A percentile compares a stretch with the other conserved stretches of the same genome.
These are phyloP conservation scores for Neopestalotiopsis clavispora DNA, from an alignment of 2,329 filamentous ascomycete species.

Conservation along the genomic window DNA sequence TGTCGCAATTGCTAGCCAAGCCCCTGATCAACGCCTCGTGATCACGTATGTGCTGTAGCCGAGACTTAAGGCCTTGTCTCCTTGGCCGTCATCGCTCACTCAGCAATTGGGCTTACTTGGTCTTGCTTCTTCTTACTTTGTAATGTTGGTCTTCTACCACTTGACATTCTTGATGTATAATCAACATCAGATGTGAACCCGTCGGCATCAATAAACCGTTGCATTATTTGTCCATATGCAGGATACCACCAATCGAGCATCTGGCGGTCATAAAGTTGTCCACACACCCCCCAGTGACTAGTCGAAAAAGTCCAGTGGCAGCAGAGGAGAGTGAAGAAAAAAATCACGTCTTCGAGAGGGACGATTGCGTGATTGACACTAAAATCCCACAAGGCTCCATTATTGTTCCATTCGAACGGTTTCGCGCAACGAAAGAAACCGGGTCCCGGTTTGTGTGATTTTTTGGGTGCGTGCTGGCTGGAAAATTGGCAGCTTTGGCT, in stretches of 20 bases:
- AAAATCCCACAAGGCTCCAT: conserved; percentile 3
- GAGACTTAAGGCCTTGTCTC: not conserved
- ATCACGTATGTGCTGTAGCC: not conserved
- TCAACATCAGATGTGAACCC: not conserved
- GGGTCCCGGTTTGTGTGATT: conserved; percentile 14
- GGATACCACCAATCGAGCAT: not conserved
- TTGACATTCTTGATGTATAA: not conserved
- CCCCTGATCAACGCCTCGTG: not conserved
- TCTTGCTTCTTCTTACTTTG: not conserved
- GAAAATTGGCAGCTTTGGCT: conserved; percentile 1
- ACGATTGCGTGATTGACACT: conserved; percentile 20
- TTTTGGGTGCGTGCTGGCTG: not conserved
- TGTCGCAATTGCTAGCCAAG: conserved; percentile 7
- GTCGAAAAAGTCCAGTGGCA: not conserved
- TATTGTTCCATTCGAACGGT: conserved; percentile 14
- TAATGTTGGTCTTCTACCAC: too few relatives aligned
- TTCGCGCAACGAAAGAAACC: not conserved
- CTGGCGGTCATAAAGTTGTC: not conserved
- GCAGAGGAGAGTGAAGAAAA: not conserved
- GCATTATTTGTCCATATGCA: not conserved
- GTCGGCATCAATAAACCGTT: too few relatives aligned
- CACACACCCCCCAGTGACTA: not conserved
- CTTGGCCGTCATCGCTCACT: not conserved
- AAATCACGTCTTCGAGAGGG: conserved; percentile 18
- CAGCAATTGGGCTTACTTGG: not conserved